phyloP scores from a whole-genome alignment of 352 stramenopile species.

The Phytophthora ohioensis region DNA sequence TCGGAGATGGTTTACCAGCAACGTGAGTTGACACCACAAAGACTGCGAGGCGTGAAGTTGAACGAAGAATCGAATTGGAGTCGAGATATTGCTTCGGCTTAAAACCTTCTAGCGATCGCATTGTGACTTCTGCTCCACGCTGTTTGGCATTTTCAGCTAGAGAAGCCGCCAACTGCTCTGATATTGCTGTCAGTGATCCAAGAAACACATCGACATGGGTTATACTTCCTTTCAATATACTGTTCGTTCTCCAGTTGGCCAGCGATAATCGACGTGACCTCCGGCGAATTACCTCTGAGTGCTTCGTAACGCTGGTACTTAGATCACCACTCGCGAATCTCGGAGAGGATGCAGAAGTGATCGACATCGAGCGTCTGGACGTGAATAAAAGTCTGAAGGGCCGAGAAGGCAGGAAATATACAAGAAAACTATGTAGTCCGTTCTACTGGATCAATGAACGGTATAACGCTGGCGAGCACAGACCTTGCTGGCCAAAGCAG shows the following conservation, averaged over 20 bases:
- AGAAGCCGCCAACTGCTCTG: slow-evolving; percentile 91
- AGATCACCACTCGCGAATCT: neutral
- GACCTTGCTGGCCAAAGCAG: neutral
- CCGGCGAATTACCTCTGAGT: slow-evolving; percentile 1
- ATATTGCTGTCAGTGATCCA: slow-evolving; percentile 94
- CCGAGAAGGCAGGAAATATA: neutral
- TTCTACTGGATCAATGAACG: neutral
- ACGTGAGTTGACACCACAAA: slow-evolving; percentile 97
- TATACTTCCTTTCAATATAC: slow-evolving; percentile 21
- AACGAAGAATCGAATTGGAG: slow-evolving; percentile 36
- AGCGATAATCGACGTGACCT: slow-evolving; percentile 19
- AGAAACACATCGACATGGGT: slow-evolving; percentile 92
- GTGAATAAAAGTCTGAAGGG: neutral
- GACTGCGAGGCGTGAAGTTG: slow-evolving; percentile 55
- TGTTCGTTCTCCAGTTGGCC: slow-evolving; percentile 7
- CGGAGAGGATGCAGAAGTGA: neutral
- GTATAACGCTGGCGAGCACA: neutral
- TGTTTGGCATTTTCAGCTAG: slow-evolving; percentile 75
- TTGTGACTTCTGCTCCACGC: slow-evolving; percentile 62
- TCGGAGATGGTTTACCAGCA: slow-evolving; percentile 95
- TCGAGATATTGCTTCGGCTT: slow-evolving; percentile 35
- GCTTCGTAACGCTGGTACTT: neutral
- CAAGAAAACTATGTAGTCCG: neutral
- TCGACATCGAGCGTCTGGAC: slow-evolving; percentile 1
- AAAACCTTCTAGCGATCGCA: slow-evolving; percentile 92